Percentiles rank a stretch among this genome's conserved stretches.
phyloP scores from a whole-genome alignment of 352 stramenopile species.

The Globisporangium lucens region DNA sequence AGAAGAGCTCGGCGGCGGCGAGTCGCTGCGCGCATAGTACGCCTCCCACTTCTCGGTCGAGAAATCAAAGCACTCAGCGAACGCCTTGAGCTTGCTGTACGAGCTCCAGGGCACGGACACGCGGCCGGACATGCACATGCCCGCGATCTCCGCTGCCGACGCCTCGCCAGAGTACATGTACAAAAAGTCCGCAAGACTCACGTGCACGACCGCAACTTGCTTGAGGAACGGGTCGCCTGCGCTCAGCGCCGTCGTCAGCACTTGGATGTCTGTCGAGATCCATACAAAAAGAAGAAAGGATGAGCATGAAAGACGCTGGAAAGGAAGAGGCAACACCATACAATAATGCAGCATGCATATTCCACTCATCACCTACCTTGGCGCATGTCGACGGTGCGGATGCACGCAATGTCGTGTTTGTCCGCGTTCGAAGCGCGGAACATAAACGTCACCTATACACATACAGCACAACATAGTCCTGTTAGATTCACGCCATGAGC shows the following conservation, averaged over 20 bases:
- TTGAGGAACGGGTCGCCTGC: constrained; percentile 49
- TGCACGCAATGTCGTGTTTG: constrained; percentile 51
- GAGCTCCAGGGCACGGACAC: constrained; percentile 80
- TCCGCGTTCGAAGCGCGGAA: constrained; percentile 49
- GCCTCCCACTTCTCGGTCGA: constrained; percentile 76
- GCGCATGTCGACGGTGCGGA: constrained; percentile 79
- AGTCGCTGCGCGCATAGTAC: constrained; percentile 56
- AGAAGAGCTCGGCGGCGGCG: constrained; percentile 17
- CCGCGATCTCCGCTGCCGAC: constrained; percentile 69
- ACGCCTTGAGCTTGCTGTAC: constrained; percentile 80
- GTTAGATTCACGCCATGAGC: too few species aligned
- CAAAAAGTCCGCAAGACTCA: constrained; percentile 78
- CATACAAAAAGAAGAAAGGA: constrained; percentile 3
- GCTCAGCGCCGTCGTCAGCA: constrained; percentile 48
- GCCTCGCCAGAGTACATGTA: constrained; percentile 87
- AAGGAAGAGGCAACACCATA: not conserved
- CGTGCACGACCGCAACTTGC: constrained; percentile 66
- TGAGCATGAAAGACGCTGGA: not conserved
- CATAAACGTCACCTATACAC: constrained; percentile 71
- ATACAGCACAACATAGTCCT: not conserved
- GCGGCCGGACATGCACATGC: constrained; percentile 84
- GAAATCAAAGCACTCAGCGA: constrained; percentile 86
- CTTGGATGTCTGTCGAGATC: constrained; percentile 34
- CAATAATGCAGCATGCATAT: not conserved
- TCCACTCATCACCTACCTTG: constrained; percentile 26